Evolutionary conservation across 805 yeast genomes (phyloP).

Genomic region (Ogataea zsoltii): DNA sequence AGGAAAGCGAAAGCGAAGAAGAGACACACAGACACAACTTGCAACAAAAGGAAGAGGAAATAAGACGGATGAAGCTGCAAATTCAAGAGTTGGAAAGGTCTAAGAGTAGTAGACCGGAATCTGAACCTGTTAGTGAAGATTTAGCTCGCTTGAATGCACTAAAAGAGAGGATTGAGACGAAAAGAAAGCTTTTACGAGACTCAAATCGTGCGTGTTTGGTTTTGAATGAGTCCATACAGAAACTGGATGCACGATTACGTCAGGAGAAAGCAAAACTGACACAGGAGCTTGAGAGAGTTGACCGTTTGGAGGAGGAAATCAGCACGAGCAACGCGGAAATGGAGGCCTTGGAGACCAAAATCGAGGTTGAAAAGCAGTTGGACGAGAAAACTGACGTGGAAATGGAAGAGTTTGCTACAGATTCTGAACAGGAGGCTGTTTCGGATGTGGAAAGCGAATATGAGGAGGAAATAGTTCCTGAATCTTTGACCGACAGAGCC

Average conservation of each 20-base stretch:
- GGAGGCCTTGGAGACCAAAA: conserved; percentile 8
- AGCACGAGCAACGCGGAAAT: conserved; percentile 6
- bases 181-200: conserved; percentile 5
- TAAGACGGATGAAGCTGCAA: conserved; percentile 20
- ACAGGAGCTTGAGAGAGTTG: conserved; percentile 9
- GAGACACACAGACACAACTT: conserved; percentile 6
- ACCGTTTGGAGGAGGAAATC: conserved; percentile 4
- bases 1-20: conserved; percentile 21
- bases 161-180: conserved; percentile 8
- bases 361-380: conserved; percentile 15
- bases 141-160: background rate
- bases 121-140: background rate
- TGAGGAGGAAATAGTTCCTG: conserved; percentile 4
- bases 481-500: conserved; percentile 9
- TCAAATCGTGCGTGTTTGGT: conserved; percentile 12
- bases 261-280: conserved; percentile 13
- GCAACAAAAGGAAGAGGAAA: conserved; percentile 20
- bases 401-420: conserved; percentile 4
- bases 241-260: conserved; percentile 10
- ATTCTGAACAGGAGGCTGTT: conserved; percentile 6
- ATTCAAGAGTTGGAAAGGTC: conserved; percentile 16
- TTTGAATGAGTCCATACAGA: conserved; percentile 15
- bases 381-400: background rate
- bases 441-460: conserved; percentile 8
- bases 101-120: background rate